Evolutionary conservation across 2,329 filamentous ascomycete genomes (phyloP).

Genomic region (Septoria petroselini): DNA sequence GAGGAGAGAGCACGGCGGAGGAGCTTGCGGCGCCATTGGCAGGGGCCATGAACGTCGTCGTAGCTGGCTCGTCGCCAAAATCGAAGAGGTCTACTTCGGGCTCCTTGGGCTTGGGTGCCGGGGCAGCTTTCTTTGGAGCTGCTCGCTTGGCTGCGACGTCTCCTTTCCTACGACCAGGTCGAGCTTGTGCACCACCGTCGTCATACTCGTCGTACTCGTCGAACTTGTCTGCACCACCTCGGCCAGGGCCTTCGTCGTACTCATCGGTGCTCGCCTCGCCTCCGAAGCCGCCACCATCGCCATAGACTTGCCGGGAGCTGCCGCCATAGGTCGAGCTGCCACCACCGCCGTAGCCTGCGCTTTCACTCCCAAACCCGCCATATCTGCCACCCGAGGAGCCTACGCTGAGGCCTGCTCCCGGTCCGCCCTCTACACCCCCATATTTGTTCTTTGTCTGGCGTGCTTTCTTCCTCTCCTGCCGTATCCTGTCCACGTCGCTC

Average conservation of each 20-base stretch:
- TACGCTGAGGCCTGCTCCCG: constrained; percentile 53
- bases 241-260: constrained; percentile 62
- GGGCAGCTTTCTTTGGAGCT: constrained; percentile 58
- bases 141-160: constrained; percentile 35
- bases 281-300: constrained; percentile 92
- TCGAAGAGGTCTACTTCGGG: constrained; percentile 91
- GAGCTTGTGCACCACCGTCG: constrained; percentile 59
- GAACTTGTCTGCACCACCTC: constrained; percentile 64
- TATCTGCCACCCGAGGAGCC: constrained; percentile 61
- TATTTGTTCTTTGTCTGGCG: constrained; percentile 90
- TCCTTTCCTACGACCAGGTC: constrained; percentile 54
- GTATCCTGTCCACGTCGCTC: constrained; percentile 83
- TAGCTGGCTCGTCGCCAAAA: constrained; percentile 62
- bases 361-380: constrained; percentile 87
- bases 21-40: constrained; percentile 44
- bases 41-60: constrained; percentile 38
- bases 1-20: constrained; percentile 28
- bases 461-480: constrained; percentile 77
- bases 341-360: constrained; percentile 41
- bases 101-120: constrained; percentile 74
- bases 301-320: constrained; percentile 75
- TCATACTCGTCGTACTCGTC: constrained; percentile 98
- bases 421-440: constrained; percentile 84
- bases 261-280: constrained; percentile 60
- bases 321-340: constrained; percentile 53